Base-by-base conservation (phyloP, 75 land plant species). In the Azolla pinnata region DNA sequence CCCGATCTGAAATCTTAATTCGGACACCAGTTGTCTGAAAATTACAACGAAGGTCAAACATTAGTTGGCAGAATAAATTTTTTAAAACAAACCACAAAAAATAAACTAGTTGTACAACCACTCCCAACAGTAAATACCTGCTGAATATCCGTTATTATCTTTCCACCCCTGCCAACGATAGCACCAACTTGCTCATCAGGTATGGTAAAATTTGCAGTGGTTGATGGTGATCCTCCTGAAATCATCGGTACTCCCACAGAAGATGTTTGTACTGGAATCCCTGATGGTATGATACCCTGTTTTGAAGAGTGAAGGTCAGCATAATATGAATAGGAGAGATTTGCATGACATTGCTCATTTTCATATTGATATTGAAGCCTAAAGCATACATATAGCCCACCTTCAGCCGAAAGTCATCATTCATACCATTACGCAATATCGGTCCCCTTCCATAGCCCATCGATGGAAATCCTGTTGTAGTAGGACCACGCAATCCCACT, bases 151-250 rank as follows among this genome's bases (percentile, higher is more conserved):
- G 59, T 72, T 49, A 90, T 78, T 45, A 64, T 86, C 63, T 79
- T 86, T 42, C 96, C 96, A 59, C 84, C 90, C 52, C 96, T 87
- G 44, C 96, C 96, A 55, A 90, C 77, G 44, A 90, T 83, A 19
- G 76, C 61, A 4, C 96, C 96, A 56, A 90, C 79, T 62, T 83
- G 91, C 47, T 81, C 96, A 74, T 90, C 96, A 31, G 96, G 78
- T 57, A 90, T 72, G 29, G 80, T 81, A 64, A 90, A 63, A 16
- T 78, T 86, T 31, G 78, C 23, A 0, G 87, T 79, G 29, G 74
- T 78, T 28, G 42, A 50, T 23, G 52, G 63, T 23, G 59, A 54
- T 19, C 78, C 83, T 30, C 70, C 76, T 64, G 70, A 4, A 20
- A 68, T 34, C 24, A 53, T 62, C 24, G 61, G 63, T 12, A 72